Evolutionary conservation across 345 rosid genomes (phyloP).

Genomic region (Litchi chinensis): DNA sequence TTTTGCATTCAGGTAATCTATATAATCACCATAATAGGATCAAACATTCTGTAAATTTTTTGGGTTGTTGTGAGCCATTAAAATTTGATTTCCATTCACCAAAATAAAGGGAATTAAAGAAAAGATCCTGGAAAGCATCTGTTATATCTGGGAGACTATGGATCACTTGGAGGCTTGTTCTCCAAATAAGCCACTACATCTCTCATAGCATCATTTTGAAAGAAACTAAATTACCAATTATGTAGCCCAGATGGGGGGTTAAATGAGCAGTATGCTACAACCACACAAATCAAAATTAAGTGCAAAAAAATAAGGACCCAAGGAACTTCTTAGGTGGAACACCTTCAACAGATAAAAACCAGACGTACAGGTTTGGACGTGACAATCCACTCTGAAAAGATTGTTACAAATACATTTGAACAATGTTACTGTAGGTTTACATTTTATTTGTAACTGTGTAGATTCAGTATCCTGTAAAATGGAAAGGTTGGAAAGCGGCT

Average conservation of each 20-base stretch:
- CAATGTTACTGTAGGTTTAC: background rate
- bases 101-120: background rate
- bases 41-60: background rate
- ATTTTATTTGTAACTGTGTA: too few species aligned
- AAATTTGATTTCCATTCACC: background rate
- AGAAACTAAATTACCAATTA: background rate
- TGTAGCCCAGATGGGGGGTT: background rate
- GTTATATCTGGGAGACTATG: background rate
- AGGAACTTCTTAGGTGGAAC: background rate
- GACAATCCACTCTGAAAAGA: background rate
- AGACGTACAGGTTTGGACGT: too few species aligned
- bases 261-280: background rate
- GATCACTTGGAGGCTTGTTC: background rate
- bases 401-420: background rate
- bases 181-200: background rate
- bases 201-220: background rate
- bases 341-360: background rate
- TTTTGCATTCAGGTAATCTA: conserved; percentile 70
- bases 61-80: background rate
- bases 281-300: background rate
- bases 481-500: background rate
- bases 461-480: background rate
- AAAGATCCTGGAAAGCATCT: background rate
- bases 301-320: background rate
- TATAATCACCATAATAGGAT: background rate